Evolutionary conservation across 148 eudicot species (phyloP), one percentile per base, ranked within the genome.

Genomic region (Nyssa sinensis): DNA sequence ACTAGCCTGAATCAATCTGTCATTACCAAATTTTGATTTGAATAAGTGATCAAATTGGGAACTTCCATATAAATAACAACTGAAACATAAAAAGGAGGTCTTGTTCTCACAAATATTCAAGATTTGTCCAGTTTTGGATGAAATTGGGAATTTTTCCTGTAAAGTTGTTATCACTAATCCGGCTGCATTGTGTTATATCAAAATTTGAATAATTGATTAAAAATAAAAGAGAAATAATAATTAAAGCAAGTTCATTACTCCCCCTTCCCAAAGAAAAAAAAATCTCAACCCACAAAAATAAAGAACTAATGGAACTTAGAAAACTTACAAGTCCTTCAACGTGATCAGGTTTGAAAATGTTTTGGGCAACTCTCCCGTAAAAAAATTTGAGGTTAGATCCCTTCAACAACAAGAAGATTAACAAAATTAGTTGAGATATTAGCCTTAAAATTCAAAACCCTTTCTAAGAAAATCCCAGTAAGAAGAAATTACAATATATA

Each of bases 1-100:
- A 66, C 84, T 84, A 44, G 57, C 87, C 68, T 84, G 84, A 74
- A 81, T 76, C 37, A 29, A 57, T 32, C 87, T 84, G 85, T 69
- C 37, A 64, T 30, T 37, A 37, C 0, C 21, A 23, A 31, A 13
- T 5, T 55, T 19, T 37, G n/a, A 7, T 55, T 55, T 44, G 16
- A 44, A 44, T 44, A 3, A 55, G 19, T 55, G 59, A 19, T 1
- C 21, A 55, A 21, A 55, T 4, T 17, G 7, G 21, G 23, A 55
- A 37, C 44, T 37, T 37, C 44, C 9, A 9, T 3, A 37, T 3
- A 4, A 37, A 9, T 3, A 37, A 4, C 4, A 37, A 37, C 9
- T 37, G 44, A 37, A 37, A 29, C 17, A 64, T 32, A 11, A 55
- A 17, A 70, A 19, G n/a, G 2, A 33, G 37, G 32, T 29, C 11